A percentile compares a stretch with the other conserved stretches of the same genome.
phyloP scores from a whole-genome alignment of 1,284 basidiomycete species.

The Pyrrhoderma noxium region DNA sequence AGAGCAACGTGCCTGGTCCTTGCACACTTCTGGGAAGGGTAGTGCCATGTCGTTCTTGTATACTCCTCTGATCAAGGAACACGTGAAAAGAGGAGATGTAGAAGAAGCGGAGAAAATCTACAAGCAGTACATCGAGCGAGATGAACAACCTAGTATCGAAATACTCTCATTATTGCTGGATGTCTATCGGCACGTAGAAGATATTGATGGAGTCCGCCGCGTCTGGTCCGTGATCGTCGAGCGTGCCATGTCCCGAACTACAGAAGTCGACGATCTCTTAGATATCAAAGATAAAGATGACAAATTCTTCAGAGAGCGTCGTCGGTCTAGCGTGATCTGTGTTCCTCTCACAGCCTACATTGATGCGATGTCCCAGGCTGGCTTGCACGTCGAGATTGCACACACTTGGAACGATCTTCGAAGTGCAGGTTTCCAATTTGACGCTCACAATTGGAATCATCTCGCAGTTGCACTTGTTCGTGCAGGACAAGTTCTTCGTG shows the following conservation, averaged over 20 bases:
- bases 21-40: slow-evolving; percentile 30
- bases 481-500: slow-evolving; percentile 73
- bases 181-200: slow-evolving; percentile 57
- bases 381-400: slow-evolving; percentile 58
- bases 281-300: slow-evolving; percentile 15
- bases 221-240: slow-evolving; percentile 70
- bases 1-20: slow-evolving; percentile 33
- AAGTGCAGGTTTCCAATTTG: slow-evolving; percentile 71
- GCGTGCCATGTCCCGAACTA: slow-evolving; percentile 36
- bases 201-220: slow-evolving; percentile 49
- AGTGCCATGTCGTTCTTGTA: slow-evolving; percentile 50
- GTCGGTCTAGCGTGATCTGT: slow-evolving; percentile 55
- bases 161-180: slow-evolving; percentile 68
- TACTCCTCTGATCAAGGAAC: slow-evolving; percentile 56
- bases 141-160: slow-evolving; percentile 50
- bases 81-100: slow-evolving; percentile 40
- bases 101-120: slow-evolving; percentile 55
- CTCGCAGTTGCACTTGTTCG: slow-evolving; percentile 70
- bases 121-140: slow-evolving; percentile 43
- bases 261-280: slow-evolving; percentile 31
- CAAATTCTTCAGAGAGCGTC: slow-evolving; percentile 23
- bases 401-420: slow-evolving; percentile 63
- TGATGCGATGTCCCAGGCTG: slow-evolving; percentile 63
- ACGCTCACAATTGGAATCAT: slow-evolving; percentile 92
- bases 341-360: slow-evolving; percentile 83